These are phyloP conservation scores for Candida endomychidarum DNA, from an alignment of 805 yeast species.

Conservation along the genomic window DNA sequence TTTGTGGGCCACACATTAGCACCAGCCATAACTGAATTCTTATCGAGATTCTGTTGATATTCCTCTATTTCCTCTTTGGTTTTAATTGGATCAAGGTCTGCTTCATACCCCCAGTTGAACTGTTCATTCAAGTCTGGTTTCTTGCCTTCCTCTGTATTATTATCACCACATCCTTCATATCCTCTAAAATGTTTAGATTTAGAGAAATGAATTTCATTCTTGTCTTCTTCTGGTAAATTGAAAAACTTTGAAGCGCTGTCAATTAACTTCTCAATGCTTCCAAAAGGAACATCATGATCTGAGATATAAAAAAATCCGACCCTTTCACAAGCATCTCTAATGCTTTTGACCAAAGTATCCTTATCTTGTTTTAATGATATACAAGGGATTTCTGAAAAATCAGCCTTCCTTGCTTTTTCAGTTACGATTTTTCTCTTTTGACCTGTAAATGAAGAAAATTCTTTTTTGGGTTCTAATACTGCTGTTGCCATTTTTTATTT, in stretches of 20 bases:
- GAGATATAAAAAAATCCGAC: conserved; percentile 15
- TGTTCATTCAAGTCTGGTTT: conserved; percentile 16
- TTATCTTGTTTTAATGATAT: conserved; percentile 11
- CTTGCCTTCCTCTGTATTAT: conserved; percentile 13
- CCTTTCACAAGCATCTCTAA: conserved; percentile 14
- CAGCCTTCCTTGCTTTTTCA: conserved; percentile 14
- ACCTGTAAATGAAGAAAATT: conserved; percentile 14
- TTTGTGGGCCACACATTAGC: conserved; percentile 13
- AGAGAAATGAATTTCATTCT: conserved; percentile 14
- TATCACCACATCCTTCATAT: conserved; percentile 16
- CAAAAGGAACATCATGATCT: conserved; percentile 12
- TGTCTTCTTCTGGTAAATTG: conserved; percentile 10
- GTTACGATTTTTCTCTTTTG: conserved; percentile 5
- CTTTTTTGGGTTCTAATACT: conserved; percentile 2
- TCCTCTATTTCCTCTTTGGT: conserved; percentile 11
- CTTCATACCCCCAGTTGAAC: conserved; percentile 16
- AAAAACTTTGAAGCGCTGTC: conserved; percentile 12
- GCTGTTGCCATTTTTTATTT: conserved; percentile 3
- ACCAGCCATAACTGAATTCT: conserved; percentile 14
- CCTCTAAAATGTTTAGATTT: conserved; percentile 15
- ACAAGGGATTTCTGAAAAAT: conserved; percentile 15
- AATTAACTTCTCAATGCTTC: conserved; percentile 7
- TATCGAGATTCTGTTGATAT: conserved; percentile 4
- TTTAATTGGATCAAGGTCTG: conserved; percentile 12
- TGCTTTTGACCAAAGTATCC: conserved; percentile 4